Evolutionary conservation across 2,329 filamentous ascomycete genomes (phyloP).

Genomic region (Nannizziopsis arthrosporioides): DNA sequence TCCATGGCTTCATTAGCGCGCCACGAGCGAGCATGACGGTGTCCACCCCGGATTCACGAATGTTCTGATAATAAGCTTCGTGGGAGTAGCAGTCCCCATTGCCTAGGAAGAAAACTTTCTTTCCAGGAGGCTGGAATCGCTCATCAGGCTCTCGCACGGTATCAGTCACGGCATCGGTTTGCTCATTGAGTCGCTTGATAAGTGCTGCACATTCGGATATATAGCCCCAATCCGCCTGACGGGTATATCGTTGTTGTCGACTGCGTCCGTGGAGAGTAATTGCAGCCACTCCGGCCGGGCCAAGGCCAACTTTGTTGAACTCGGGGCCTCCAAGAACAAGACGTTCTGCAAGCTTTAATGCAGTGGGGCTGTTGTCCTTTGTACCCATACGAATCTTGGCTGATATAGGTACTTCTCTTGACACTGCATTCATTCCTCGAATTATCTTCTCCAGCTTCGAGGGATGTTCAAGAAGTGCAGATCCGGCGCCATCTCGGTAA

Average conservation of each 20-base stretch:
- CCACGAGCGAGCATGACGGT: constrained; percentile 96
- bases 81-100: constrained; percentile 97
- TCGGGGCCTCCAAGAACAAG: constrained; percentile 71
- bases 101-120: constrained; percentile 80
- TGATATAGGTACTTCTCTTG: constrained; percentile 79
- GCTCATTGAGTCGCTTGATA: constrained; percentile 65
- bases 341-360: constrained; percentile 67
- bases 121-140: constrained; percentile 56
- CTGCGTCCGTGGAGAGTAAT: constrained; percentile 89
- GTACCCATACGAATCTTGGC: constrained; percentile 92
- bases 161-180: constrained; percentile 56
- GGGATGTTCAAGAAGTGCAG: constrained; percentile 76
- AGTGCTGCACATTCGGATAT: constrained; percentile 81
- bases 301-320: constrained; percentile 51
- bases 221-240: constrained; percentile 86
- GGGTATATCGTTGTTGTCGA: constrained; percentile 87
- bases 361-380: constrained; percentile 64
- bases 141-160: constrained; percentile 67
- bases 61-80: constrained; percentile 67
- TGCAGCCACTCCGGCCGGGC: constrained; percentile 78
- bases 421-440: constrained; percentile 89
- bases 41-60: constrained; percentile 70
- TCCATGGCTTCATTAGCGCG: constrained; percentile 92
- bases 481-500: constrained; percentile 76
- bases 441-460: constrained; percentile 90